Evolutionary conservation across 768 basidiomycete genomes (phyloP), one percentile per base, ranked within the genome.

Genomic region (Auricularia auricula-judae): DNA sequence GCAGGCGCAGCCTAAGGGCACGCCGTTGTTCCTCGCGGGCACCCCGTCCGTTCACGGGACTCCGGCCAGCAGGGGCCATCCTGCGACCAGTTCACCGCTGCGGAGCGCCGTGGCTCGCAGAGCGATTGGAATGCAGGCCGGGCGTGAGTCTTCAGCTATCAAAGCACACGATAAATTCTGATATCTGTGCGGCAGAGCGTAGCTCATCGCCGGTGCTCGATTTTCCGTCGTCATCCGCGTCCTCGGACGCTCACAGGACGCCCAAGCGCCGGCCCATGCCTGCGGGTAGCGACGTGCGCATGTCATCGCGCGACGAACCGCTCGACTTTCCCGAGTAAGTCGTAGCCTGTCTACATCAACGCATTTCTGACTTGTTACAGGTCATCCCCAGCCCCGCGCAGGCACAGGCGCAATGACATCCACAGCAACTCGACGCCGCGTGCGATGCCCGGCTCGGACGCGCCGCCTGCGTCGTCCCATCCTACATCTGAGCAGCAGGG

Each of bases 401-500:
- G 36, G 39, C 66, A 70, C 74, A 33, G 71, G 75, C 58, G 75
- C 74, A 73, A 69, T 79, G 80, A 7, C 89, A 90, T 0, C 90
- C 84, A 23, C 75, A 85, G 14, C 84, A 77, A 74, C 63, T 78
- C 64, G 77, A 85, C 71, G 77, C 80, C 67, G 67, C 82, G 76
- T n/a, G 78, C 81, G 0, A 75, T 23, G 67, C 66, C 71, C 2
- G 71, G 65, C 39, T 67, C 74, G 61, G 73, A 71, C 12, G 78
- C 76, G 34, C 76, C 75, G 63, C 82, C 86, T 51, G 89, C 87
- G 63, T 89, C 81, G 5, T 85, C 82, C 16, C 81, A 78, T 35
- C 80, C 73, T 1, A 84, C 83, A 14, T 84, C 83, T 12, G 89
- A 88, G 66, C 87, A 88, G 63, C 88, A 87, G 0, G 90, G 91